Conservation (phyloP, 768 basidiomycete genomes). For the Glaciozyma martinii region DNA sequence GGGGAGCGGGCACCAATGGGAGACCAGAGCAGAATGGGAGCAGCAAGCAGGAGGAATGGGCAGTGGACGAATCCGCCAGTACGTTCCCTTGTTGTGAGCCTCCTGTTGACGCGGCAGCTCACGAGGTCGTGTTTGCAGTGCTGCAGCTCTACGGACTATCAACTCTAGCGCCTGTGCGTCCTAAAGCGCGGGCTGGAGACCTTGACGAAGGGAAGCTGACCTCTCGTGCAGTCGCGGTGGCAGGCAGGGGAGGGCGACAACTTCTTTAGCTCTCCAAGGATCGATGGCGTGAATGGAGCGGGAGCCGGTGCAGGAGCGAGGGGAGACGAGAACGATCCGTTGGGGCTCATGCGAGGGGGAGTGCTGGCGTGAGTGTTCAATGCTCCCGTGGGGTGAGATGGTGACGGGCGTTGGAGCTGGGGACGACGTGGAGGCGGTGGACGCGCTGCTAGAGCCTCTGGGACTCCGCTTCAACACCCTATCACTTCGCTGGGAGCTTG, state of each 20-base stretch:
- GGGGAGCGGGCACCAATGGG: no score
- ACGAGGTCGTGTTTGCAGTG: slow-evolving; percentile 11
- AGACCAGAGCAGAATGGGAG: no score
- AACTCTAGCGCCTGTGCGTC: slow-evolving; percentile 9
- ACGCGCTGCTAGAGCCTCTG: not conserved
- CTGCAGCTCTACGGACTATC: slow-evolving; percentile 23
- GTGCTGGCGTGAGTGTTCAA: slow-evolving; percentile 43
- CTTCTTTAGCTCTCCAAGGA: slow-evolving; percentile 12
- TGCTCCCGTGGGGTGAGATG: not conserved
- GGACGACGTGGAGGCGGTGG: not conserved
- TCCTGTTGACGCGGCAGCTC: no score
- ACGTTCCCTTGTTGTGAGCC: no score
- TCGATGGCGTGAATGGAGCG: slow-evolving; percentile 1
- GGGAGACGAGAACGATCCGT: slow-evolving; percentile 37
- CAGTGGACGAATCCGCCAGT: no score
- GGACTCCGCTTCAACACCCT: not conserved
- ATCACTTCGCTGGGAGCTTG: no score
- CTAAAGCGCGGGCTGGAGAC: not conserved
- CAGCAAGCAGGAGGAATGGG: no score
- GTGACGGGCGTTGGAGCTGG: not conserved
- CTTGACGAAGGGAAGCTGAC: not conserved
- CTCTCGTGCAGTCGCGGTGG: slow-evolving; percentile 6
- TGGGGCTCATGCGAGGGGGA: slow-evolving; percentile 52
- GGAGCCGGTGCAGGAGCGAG: slow-evolving; percentile 1
- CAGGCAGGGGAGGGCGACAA: slow-evolving; percentile 3